Evolutionary conservation across 768 basidiomycete species (phyloP).

Genomic region (Galerina sulciceps): DNA sequence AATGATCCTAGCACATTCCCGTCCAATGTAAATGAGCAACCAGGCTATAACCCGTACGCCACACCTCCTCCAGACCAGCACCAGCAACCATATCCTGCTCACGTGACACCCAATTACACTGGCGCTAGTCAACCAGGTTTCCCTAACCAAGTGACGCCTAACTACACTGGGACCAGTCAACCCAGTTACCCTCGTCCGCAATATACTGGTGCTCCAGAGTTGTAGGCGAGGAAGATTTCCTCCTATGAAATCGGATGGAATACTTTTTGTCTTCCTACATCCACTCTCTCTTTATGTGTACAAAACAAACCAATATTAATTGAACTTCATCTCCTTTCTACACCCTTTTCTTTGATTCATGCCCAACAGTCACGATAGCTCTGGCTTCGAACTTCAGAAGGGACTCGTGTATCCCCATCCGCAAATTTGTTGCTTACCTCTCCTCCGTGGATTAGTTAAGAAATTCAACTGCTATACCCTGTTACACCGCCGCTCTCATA

Average conservation of each 20-base stretch:
- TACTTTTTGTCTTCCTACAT: not conserved
- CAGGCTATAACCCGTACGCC: slow-evolving; percentile 15
- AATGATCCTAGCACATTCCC: slow-evolving; percentile 49
- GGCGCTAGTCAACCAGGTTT: slow-evolving; percentile 14
- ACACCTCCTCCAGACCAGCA: slow-evolving; percentile 12
- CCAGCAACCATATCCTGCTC: slow-evolving; percentile 6
- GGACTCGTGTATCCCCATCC: no score
- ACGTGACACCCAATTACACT: slow-evolving; percentile 17
- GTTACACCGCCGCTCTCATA: no score
- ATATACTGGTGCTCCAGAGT: slow-evolving; percentile 14
- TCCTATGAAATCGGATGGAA: not conserved
- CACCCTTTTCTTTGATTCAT: no score
- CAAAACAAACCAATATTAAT: no score
- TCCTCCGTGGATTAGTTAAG: no score
- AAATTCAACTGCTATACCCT: no score
- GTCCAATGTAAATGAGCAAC: slow-evolving; percentile 14
- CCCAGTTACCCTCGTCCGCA: slow-evolving; percentile 7
- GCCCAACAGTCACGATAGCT: no score
- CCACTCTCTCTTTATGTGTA: not conserved
- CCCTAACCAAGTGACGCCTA: slow-evolving; percentile 12
- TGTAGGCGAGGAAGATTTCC: not conserved
- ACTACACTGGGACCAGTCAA: slow-evolving; percentile 38
- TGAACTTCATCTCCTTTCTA: no score
- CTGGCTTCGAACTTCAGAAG: no score
- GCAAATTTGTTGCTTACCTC: no score